Conservation (phyloP, 192 early-diverging fungal genomes). For the Mortierella antarctica region DNA sequence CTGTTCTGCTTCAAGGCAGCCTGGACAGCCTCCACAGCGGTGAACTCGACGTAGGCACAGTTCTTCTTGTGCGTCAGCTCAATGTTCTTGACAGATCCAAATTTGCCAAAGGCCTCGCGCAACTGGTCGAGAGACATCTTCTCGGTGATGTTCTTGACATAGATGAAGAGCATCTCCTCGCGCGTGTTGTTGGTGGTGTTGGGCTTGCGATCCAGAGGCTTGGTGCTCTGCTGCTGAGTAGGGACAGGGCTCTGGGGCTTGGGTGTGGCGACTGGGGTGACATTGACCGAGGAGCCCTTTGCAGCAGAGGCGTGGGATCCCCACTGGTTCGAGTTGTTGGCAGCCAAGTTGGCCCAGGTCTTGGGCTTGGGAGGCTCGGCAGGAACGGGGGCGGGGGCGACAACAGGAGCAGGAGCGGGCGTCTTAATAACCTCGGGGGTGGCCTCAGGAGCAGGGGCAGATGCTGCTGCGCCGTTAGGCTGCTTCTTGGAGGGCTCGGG, state of each 20-base stretch:
- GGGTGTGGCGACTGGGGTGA: constrained; percentile 35
- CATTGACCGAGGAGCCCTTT: constrained; percentile 63
- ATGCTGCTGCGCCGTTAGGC: constrained; percentile 32
- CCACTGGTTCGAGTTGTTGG: constrained; percentile 68
- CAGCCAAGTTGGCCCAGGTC: constrained; percentile 84
- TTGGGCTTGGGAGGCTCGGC: constrained; percentile 67
- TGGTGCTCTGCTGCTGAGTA: constrained; percentile 29
- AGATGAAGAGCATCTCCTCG: constrained; percentile 69
- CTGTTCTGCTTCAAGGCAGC: constrained; percentile 69
- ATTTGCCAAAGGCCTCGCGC: constrained; percentile 63
- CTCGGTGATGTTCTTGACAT: constrained; percentile 69
- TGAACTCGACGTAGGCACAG: constrained; percentile 79
- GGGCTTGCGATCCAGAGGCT: constrained; percentile 41
- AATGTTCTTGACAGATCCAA: constrained; percentile 70
- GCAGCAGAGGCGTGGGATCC: constrained; percentile 62
- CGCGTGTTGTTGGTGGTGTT: constrained; percentile 55
- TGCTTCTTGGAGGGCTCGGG: constrained; percentile 33
- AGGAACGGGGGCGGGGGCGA: constrained; percentile 31
- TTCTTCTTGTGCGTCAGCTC: constrained; percentile 67
- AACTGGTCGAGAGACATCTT: constrained; percentile 62
- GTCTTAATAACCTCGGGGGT: constrained; percentile 31
- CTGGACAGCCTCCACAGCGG: constrained; percentile 65
- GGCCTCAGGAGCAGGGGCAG: constrained; percentile 19
- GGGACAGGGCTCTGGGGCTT: constrained; percentile 26
- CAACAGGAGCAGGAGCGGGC: constrained; percentile 8